Percentiles rank a stretch among this genome's conserved stretches.
phyloP scores from a whole-genome alignment of 495 filamentous ascomycete species.

The Endocarpon pusillum region DNA sequence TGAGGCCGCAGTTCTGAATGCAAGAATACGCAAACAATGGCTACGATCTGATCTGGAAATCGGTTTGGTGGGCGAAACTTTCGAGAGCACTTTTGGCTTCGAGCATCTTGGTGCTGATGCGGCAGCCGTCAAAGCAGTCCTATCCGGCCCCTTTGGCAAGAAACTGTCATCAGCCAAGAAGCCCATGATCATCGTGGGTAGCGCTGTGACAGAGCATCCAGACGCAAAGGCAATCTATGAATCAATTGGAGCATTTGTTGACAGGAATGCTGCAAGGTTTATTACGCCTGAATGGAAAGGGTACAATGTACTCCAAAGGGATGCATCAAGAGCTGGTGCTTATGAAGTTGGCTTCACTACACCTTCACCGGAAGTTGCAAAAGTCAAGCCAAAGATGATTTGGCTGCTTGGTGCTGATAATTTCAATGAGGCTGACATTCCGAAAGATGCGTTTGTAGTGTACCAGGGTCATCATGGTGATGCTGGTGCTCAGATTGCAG shows the following conservation, averaged over 20 bases:
- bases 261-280: constrained; percentile 82
- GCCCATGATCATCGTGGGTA: constrained; percentile 92
- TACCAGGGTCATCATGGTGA: constrained; percentile 99
- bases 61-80: constrained; percentile 78
- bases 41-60: constrained; percentile 86
- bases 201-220: constrained; percentile 69
- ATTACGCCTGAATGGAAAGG: constrained; percentile 85
- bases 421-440: constrained; percentile 59
- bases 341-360: constrained; percentile 90
- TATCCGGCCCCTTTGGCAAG: constrained; percentile 79
- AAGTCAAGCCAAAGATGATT: constrained; percentile 78
- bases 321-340: constrained; percentile 77
- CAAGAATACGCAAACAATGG: constrained; percentile 94
- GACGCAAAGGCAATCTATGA: constrained; percentile 90
- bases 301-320: constrained; percentile 88
- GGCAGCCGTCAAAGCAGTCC: constrained; percentile 60
- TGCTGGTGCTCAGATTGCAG: constrained; percentile 76
- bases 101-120: constrained; percentile 71
- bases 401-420: constrained; percentile 97
- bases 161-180: constrained; percentile 73
- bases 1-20: constrained; percentile 88
- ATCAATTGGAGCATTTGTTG: constrained; percentile 70
- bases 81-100: constrained; percentile 84
- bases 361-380: constrained; percentile 57
- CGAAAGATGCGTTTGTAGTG: constrained; percentile 86